Percentiles rank a stretch among this genome's conserved stretches.
These are phyloP conservation scores for Candida suzukii DNA, from an alignment of 805 yeast species.

Conservation along the genomic window DNA sequence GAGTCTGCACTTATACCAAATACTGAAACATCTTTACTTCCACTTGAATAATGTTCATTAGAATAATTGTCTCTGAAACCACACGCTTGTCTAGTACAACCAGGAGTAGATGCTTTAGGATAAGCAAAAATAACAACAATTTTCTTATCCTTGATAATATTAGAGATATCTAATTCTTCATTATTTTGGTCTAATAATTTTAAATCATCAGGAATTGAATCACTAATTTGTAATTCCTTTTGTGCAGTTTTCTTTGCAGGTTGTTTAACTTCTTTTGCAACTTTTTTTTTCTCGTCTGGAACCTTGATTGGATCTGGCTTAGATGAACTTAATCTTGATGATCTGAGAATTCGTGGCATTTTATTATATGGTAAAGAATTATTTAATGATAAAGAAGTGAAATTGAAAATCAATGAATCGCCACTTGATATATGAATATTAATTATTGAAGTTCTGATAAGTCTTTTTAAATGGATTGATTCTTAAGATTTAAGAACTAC, in stretches of 20 bases:
- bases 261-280: background rate
- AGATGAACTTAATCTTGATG: too few species aligned
- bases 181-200: constrained; percentile 57
- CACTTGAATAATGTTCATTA: constrained; percentile 26
- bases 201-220: constrained; percentile 30
- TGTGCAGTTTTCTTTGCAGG: background rate
- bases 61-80: constrained; percentile 71
- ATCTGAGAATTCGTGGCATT: too few species aligned
- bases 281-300: background rate
- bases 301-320: too few species aligned
- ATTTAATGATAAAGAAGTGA: too few species aligned
- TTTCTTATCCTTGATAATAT: constrained; percentile 24
- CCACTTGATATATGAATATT: too few species aligned
- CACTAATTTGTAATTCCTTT: constrained; percentile 9
- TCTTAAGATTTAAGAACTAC: too few species aligned
- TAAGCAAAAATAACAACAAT: constrained; percentile 63
- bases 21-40: constrained; percentile 45
- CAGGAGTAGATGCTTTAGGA: constrained; percentile 92
- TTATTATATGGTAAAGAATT: too few species aligned
- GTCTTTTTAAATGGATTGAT: too few species aligned
- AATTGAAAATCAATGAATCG: too few species aligned
- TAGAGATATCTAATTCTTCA: constrained; percentile 14
- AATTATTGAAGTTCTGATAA: too few species aligned
- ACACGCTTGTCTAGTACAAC: constrained; percentile 91
- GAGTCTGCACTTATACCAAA: constrained; percentile 81